Base-by-base conservation (phyloP, 2,329 filamentous ascomycete genomes). In the Exophiala calicioides region DNA sequence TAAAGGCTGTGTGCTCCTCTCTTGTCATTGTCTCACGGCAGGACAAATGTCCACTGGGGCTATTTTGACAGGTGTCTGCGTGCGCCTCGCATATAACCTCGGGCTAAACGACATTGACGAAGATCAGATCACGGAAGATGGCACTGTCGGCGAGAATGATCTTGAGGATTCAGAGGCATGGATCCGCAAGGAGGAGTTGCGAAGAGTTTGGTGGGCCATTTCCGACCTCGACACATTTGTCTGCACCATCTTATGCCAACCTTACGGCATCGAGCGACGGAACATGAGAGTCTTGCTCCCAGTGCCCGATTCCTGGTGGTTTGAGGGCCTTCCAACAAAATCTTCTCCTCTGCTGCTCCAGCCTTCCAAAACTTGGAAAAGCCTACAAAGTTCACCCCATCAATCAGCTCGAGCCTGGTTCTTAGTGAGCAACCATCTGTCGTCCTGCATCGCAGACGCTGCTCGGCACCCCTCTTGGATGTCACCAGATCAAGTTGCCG, bases 31-130 rank as follows among this genome's bases (percentile, higher is more conserved):
- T 21, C 13, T 39, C 7, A 33, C 29, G 8, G 30, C 35, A 23
- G 39, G 34, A 8, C 18, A 38, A 2, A 20, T 21, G 13, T 15
- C 31, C 19, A 29, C 30, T 13, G 44, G 34, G 12, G 96, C 90
- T 90, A 95, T 96, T 67, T 96, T 97, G 51, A 87, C 93, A 49
- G 91, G 91, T 7, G 90, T 95, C 33, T 90, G 90, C 5, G 85
- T 95, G 44, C 84, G 91, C 23, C 69, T 96, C 39, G 90, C 88
- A 5, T 86, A 96, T 16, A 91, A 96, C 64, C 76, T 96, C 2
- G 91, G 91, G 5, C 73, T 96, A 20, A 89, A 96, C 66, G 89
- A 90, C 57, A 90, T 96, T 65, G 90, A 95, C 58, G 88, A 39
- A 3, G 38, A 43, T 8, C 5, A 24, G 10, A 15, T 23, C 24